A percentile compares a stretch with the other conserved stretches of the same genome.
Evolutionary conservation across 1,284 basidiomycete species (phyloP).

Genomic region (Ustilago lituana): DNA sequence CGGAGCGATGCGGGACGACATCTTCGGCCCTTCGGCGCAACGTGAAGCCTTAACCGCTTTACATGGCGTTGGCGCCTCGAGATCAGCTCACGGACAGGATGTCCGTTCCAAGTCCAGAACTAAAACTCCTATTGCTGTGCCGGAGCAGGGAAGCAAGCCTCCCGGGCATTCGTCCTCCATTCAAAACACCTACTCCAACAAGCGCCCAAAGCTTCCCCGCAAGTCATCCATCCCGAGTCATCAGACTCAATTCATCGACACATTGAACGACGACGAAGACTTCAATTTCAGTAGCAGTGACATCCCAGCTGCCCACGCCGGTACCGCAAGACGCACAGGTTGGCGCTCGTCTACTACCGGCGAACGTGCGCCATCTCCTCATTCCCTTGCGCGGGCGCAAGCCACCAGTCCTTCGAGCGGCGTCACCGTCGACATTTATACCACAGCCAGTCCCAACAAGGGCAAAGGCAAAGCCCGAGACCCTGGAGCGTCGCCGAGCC

Average conservation of each 20-base stretch:
- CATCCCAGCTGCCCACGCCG: too few species aligned
- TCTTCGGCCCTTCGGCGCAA: neutral
- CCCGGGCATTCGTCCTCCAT: neutral
- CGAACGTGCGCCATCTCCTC: neutral
- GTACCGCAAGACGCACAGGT: neutral
- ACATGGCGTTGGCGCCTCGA: conserved; percentile 6
- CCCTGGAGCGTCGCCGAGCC: neutral
- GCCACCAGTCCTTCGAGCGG: neutral
- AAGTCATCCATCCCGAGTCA: neutral
- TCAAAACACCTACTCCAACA: neutral
- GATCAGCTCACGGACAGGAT: neutral
- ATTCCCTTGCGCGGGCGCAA: neutral
- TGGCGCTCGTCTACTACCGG: neutral
- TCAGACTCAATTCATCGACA: neutral
- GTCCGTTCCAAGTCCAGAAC: neutral
- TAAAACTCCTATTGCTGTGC: conserved; percentile 8
- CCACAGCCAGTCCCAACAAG: neutral
- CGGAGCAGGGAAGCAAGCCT: conserved; percentile 6
- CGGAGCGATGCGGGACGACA: conserved; percentile 13
- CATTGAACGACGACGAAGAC: neutral
- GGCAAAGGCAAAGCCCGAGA: conserved; percentile 31
- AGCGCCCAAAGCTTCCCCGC: neutral
- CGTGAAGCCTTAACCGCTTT: neutral
- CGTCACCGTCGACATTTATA: neutral
- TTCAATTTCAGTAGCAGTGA: too few species aligned